A percentile compares a stretch with the other conserved stretches of the same genome.
phyloP scores from a whole-genome alignment of 2,329 filamentous ascomycete genomes.

The Claviceps paspali region DNA sequence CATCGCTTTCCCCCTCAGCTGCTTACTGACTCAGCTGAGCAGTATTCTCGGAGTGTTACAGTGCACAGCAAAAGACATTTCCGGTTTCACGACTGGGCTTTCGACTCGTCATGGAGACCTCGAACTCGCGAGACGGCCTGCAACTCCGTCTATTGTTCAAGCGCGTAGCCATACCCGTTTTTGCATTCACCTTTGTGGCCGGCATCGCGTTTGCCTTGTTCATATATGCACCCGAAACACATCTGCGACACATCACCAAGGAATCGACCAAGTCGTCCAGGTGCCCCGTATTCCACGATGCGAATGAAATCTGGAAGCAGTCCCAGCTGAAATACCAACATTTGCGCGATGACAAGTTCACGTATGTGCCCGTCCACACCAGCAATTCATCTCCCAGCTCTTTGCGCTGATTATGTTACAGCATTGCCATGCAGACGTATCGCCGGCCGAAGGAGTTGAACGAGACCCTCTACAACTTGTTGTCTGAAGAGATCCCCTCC shows the following conservation, averaged over 20 bases:
- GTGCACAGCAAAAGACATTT: too few relatives aligned
- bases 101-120: slow-evolving; percentile 3
- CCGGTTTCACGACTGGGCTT: too few relatives aligned
- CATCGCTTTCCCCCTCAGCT: too few relatives aligned
- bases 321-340: slow-evolving; percentile 12
- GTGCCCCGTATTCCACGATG: slow-evolving; percentile 1
- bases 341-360: slow-evolving; percentile 17
- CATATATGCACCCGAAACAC: slow-evolving; percentile 1
- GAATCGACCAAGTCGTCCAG: neutral
- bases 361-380: slow-evolving; percentile 14
- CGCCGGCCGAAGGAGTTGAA: slow-evolving; percentile 20
- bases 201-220: slow-evolving; percentile 1
- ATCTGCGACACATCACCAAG: slow-evolving; percentile 1
- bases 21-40: too few relatives aligned
- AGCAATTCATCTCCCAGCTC: too few relatives aligned
- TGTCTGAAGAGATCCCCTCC: slow-evolving; percentile 18
- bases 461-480: slow-evolving; percentile 14
- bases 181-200: slow-evolving; percentile 2
- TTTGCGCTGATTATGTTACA: slow-evolving; percentile 7
- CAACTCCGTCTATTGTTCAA: slow-evolving; percentile 1
- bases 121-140: neutral
- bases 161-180: slow-evolving; percentile 1
- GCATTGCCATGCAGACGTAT: slow-evolving; percentile 23
- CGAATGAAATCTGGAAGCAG: slow-evolving; percentile 9
- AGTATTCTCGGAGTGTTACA: too few relatives aligned